Evolutionary conservation across 1,284 basidiomycete genomes (phyloP).

Genomic region (Gomphus bonarii): DNA sequence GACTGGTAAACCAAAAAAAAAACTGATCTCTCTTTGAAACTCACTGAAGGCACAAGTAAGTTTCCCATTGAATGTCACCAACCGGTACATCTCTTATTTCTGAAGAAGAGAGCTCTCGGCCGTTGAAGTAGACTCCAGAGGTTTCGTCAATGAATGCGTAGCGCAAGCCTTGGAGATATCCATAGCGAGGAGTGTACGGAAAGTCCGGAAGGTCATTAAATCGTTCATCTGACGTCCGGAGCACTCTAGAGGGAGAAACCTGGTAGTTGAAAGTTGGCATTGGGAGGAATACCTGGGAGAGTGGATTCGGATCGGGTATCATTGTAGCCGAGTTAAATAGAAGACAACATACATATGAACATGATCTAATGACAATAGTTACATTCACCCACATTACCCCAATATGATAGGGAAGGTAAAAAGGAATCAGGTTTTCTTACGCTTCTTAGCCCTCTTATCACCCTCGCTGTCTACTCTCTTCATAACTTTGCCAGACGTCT

Average conservation of each 20-base stretch:
- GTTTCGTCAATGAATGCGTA: slow-evolving; percentile 10
- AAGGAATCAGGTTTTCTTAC: slow-evolving; percentile 14
- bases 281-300: too few relatives aligned
- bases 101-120: not conserved
- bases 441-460: slow-evolving; percentile 18
- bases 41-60: slow-evolving; percentile 10
- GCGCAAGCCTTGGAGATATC: slow-evolving; percentile 4
- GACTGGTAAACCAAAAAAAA: not conserved
- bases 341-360: not conserved
- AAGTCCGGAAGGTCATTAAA: slow-evolving; percentile 3
- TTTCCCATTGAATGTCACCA: slow-evolving; percentile 7
- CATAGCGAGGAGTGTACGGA: slow-evolving; percentile 7
- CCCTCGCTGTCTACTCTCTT: slow-evolving; percentile 17
- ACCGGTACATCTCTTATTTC: not conserved
- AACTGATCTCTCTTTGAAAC: not conserved
- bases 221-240: slow-evolving; percentile 4
- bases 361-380: not conserved
- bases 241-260: not conserved
- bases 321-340: not conserved
- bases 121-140: not conserved
- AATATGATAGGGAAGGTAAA: not conserved
- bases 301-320: not conserved
- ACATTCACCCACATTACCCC: not conserved
- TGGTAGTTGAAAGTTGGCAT: not conserved
- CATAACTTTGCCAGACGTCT: slow-evolving; percentile 26